Evolutionary conservation across 129 eudicot species (phyloP).

Genomic region (Chrysanthemum lavandulifolium): DNA sequence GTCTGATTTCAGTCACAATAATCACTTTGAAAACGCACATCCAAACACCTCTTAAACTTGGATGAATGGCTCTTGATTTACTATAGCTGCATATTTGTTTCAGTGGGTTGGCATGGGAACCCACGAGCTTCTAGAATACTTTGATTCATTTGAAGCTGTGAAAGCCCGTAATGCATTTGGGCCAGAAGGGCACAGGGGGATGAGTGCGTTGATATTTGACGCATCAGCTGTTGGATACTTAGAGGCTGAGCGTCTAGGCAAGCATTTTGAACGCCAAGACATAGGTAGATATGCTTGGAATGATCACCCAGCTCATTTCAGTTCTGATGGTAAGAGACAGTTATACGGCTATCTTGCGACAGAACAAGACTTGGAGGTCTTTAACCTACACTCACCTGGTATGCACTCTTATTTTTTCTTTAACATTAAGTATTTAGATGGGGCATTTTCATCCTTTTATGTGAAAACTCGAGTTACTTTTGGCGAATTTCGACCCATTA

Average conservation of each 20-base stretch:
- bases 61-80: not conserved
- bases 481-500: too few species aligned
- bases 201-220: slow-evolving; percentile 80
- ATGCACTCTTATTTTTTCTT: slow-evolving; percentile 11
- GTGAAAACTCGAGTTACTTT: too few species aligned
- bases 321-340: slow-evolving; percentile 62
- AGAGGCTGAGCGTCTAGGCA: slow-evolving; percentile 80
- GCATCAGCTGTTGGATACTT: slow-evolving; percentile 66
- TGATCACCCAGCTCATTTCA: slow-evolving; percentile 26
- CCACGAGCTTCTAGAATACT: slow-evolving; percentile 79
- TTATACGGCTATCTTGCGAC: slow-evolving; percentile 78
- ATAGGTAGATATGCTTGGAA: slow-evolving; percentile 66
- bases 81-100: not conserved
- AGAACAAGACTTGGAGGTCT: slow-evolving; percentile 52
- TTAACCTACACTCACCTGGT: slow-evolving; percentile 83
- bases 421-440: not conserved
- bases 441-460: not conserved
- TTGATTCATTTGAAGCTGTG: slow-evolving; percentile 54
- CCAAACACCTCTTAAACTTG: not conserved
- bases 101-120: slow-evolving; percentile 98
- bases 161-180: slow-evolving; percentile 81
- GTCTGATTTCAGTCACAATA: not conserved
- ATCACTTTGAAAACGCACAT: not conserved
- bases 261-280: slow-evolving; percentile 53
- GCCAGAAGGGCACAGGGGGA: slow-evolving; percentile 91